These are phyloP conservation scores for Penicillium capsulatum DNA, from an alignment of 2,329 filamentous ascomycete species.

Conservation along the genomic window DNA sequence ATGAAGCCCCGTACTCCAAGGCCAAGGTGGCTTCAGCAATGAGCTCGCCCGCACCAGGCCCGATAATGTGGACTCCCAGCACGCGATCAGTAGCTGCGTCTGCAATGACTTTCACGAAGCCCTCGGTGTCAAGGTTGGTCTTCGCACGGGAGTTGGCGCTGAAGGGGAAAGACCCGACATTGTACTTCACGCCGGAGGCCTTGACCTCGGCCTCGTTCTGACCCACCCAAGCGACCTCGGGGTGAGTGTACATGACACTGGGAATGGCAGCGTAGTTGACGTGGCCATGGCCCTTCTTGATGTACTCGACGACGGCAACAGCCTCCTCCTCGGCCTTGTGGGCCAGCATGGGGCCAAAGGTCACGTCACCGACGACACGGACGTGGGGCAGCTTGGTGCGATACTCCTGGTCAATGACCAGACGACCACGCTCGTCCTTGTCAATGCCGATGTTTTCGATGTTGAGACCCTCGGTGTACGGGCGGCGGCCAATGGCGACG, in stretches of 20 bases:
- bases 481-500: slow-evolving; percentile 91
- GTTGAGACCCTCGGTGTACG: slow-evolving; percentile 86
- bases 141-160: slow-evolving; percentile 97
- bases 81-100: slow-evolving; percentile 96
- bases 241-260: slow-evolving; percentile 99
- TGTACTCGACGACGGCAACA: slow-evolving; percentile 91
- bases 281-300: slow-evolving; percentile 95
- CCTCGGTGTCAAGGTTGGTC: slow-evolving; percentile 95
- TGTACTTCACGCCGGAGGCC: slow-evolving; percentile 83
- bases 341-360: slow-evolving; percentile 97
- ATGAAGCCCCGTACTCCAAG: slow-evolving; percentile 92
- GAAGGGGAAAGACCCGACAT: slow-evolving; percentile 92
- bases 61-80: slow-evolving; percentile 93
- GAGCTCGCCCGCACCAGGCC: slow-evolving; percentile 96
- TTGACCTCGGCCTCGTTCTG: slow-evolving; percentile 97
- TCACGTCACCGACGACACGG: slow-evolving; percentile 91
- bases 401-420: slow-evolving; percentile 98
- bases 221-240: slow-evolving; percentile 97
- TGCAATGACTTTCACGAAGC: slow-evolving; percentile 93
- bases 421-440: slow-evolving; percentile 81
- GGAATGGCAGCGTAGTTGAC: slow-evolving; percentile 99
- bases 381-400: slow-evolving; percentile 97
- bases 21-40: slow-evolving; percentile 95
- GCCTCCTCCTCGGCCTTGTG: slow-evolving; percentile 99
- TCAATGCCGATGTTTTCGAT: slow-evolving; percentile 79